These are phyloP conservation scores for Citrus inodora DNA, from an alignment of 345 rosid species.

Conservation along the genomic window DNA sequence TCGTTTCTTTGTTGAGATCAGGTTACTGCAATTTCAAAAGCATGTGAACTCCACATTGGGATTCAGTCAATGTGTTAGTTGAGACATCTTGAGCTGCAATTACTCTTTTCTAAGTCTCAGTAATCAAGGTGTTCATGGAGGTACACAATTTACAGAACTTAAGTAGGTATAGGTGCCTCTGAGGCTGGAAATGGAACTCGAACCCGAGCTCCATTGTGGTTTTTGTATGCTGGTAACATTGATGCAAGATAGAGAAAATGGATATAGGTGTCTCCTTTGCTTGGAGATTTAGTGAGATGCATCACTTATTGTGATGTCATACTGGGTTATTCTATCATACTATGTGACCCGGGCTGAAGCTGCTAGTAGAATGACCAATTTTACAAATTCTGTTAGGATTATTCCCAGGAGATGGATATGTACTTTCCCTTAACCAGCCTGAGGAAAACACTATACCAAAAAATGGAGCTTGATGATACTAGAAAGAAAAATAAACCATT, in stretches of 20 bases:
- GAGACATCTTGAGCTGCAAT: neutral
- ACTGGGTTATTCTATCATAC: neutral
- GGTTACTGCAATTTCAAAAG: neutral
- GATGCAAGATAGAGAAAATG: neutral
- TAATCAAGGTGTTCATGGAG: neutral
- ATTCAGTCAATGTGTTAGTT: conserved; percentile 1
- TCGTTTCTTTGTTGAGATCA: neutral
- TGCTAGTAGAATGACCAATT: neutral
- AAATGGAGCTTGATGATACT: neutral
- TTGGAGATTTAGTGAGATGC: neutral
- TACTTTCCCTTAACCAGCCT: neutral
- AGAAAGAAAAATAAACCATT: neutral
- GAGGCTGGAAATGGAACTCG: neutral
- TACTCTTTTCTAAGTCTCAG: neutral
- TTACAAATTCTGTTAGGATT: neutral
- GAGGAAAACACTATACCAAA: neutral
- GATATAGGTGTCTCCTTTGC: neutral
- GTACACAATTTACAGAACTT: neutral
- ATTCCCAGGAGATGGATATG: neutral
- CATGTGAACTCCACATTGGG: conserved; percentile 5
- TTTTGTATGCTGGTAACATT: neutral
- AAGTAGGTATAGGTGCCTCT: neutral
- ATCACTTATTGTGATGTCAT: neutral
- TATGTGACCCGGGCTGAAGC: neutral
- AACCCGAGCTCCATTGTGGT: neutral